Evolutionary conservation across 257 asterid genomes (phyloP).

Genomic region (Voacanga thouarsii): DNA sequence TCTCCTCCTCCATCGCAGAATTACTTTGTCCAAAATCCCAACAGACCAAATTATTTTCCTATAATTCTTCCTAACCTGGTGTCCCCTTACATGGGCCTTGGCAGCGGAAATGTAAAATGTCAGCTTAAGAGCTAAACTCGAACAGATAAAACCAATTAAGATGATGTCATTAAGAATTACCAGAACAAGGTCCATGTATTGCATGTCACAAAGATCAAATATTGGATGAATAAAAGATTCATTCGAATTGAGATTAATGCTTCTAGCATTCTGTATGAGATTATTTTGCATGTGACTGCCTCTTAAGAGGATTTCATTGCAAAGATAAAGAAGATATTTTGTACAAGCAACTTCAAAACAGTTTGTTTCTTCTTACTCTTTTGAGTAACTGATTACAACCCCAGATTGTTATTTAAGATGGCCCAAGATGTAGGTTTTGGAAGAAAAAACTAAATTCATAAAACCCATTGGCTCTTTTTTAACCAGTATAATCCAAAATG

Average conservation of each 20-base stretch:
- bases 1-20: conserved; percentile 83
- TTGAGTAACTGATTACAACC: too few species aligned
- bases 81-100: conserved; percentile 96
- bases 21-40: conserved; percentile 78
- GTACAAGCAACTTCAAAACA: neutral
- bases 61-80: conserved; percentile 89
- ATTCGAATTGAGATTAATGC: neutral
- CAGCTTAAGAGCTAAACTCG: neutral
- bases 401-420: neutral
- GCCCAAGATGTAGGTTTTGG: neutral
- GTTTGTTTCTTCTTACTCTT: neutral
- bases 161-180: neutral
- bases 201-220: neutral
- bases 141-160: neutral
- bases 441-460: neutral
- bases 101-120: conserved; percentile 22
- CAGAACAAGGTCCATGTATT: neutral
- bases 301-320: too few species aligned
- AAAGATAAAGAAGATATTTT: neutral
- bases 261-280: neutral
- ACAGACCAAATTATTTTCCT: conserved; percentile 85
- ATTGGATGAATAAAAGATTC: neutral
- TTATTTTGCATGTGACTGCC: neutral
- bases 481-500: neutral
- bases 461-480: neutral